These are phyloP conservation scores for Fusarium torulosum DNA, from an alignment of 2,329 filamentous ascomycete genomes.

Conservation along the genomic window DNA sequence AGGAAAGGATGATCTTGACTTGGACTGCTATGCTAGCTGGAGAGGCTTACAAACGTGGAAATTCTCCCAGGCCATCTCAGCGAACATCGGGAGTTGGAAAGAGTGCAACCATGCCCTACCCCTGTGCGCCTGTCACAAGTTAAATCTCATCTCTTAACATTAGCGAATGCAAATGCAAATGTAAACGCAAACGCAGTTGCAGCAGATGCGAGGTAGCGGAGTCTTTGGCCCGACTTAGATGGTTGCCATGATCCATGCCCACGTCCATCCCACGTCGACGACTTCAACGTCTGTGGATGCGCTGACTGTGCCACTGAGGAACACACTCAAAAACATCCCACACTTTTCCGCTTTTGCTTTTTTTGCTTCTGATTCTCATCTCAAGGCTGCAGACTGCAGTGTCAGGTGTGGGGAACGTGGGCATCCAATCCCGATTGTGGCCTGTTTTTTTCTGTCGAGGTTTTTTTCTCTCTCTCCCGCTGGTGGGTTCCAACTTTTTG, in stretches of 20 bases:
- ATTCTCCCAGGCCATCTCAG: background rate
- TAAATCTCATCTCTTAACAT: constrained; percentile 25
- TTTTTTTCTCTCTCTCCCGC: constrained; percentile 9
- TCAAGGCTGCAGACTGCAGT: constrained; percentile 2
- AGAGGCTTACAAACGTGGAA: background rate
- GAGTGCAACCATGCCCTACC: background rate
- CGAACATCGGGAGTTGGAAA: constrained; percentile 16
- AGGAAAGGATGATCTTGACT: constrained; percentile 19
- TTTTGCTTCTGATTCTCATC: too few relatives aligned
- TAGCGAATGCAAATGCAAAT: constrained; percentile 30
- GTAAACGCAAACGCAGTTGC: background rate
- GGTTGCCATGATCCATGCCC: constrained; percentile 19
- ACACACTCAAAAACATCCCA: constrained; percentile 13
- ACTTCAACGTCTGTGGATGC: background rate
- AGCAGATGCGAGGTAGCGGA: constrained; percentile 37
- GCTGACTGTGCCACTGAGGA: constrained; percentile 17
- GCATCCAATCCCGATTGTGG: constrained; percentile 24
- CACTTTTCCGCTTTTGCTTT: background rate
- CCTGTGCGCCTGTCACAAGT: constrained; percentile 19
- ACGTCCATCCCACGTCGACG: constrained; percentile 14
- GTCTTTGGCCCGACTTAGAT: constrained; percentile 16
- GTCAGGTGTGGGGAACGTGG: constrained; percentile 30
- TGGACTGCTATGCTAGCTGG: background rate
- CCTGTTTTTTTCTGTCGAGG: constrained; percentile 38
- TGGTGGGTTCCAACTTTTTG: constrained; percentile 20